Evolutionary conservation across 306 rosid species (phyloP), one percentile per base, ranked within the genome.

Genomic region (Quercus cerris): DNA sequence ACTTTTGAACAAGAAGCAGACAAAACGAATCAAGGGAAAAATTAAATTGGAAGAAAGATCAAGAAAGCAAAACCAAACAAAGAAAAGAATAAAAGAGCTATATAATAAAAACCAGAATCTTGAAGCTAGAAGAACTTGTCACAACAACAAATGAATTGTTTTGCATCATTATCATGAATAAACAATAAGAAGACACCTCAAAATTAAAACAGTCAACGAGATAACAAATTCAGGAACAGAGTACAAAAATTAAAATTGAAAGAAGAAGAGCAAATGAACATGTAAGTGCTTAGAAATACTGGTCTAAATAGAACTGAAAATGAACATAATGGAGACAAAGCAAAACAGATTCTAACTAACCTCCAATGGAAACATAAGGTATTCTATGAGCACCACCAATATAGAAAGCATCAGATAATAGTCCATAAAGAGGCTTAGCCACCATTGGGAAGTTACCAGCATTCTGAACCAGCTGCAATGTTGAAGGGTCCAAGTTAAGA

Each of bases 401-500:
- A 71, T 85, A 87, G 70, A 94, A 66, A 56, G 92, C 86, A 81
- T 94, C 99, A 6, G 99, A 94, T 3, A 94, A 82, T 4, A 94
- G 62, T 57, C 99, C 99, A 82, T 87, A 93, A 2, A 94, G 83
- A 11, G 97, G 97, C 70, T 94, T 94, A 55, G 97, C 97, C 74
- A 86, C 93, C 99, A 94, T 94, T 17, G 99, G 99, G 30, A 94
- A 85, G 74, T 87, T 91, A 15, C 87, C 93, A 81, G 85, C 80
- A 70, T 84, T 80, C 80, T 93, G 99, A 11, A 94, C 91, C 4
- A 94, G 92, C 82, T 94, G 97, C 90, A 94, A 85, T 1, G 68
- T 75, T 3, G 94, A 86, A 5, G 97, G 99, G 17, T 83, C 55
- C 80, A 94, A 75, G 41, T 79, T 88, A 5, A 94, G 99, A 44